Evolutionary conservation across 2,329 filamentous ascomycete genomes (phyloP).

Genomic region (Orbilia quercus): DNA sequence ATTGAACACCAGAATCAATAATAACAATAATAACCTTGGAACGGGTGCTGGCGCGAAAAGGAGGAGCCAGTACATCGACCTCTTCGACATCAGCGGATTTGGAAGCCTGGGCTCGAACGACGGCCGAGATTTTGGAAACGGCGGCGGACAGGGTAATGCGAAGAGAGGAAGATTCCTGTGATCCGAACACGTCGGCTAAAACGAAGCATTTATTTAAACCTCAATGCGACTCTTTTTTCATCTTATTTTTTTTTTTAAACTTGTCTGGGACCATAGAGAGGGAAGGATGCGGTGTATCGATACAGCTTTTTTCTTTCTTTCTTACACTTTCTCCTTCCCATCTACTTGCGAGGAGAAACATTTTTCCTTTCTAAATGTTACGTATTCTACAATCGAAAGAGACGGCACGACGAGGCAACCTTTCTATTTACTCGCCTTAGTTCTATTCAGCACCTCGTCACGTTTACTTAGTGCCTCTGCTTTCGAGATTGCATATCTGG

Average conservation of each 20-base stretch:
- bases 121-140: constrained; percentile 24
- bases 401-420: constrained; percentile 25
- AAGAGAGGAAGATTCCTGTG: constrained; percentile 52
- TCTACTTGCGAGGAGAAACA: too few species aligned
- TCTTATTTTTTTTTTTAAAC: constrained; percentile 1
- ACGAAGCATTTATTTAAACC: constrained; percentile 1
- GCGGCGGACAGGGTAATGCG: constrained; percentile 38
- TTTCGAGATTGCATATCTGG: constrained; percentile 39
- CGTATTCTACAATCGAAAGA: constrained; percentile 29
- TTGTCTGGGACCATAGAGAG: constrained; percentile 39
- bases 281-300: constrained; percentile 54
- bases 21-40: constrained; percentile 21
- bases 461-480: background rate
- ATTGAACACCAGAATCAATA: constrained; percentile 14
- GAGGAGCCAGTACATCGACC: constrained; percentile 41
- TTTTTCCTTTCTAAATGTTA: constrained; percentile 32
- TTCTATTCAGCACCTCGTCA: background rate
- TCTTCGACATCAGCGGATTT: constrained; percentile 51
- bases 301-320: constrained; percentile 31
- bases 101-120: constrained; percentile 48
- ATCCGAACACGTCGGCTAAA: constrained; percentile 7
- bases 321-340: too few species aligned
- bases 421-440: constrained; percentile 1
- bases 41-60: constrained; percentile 39
- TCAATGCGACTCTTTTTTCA: constrained; percentile 8